phyloP scores from a whole-genome alignment of 257 asterid genomes.

The Buddleja alternifolia region DNA sequence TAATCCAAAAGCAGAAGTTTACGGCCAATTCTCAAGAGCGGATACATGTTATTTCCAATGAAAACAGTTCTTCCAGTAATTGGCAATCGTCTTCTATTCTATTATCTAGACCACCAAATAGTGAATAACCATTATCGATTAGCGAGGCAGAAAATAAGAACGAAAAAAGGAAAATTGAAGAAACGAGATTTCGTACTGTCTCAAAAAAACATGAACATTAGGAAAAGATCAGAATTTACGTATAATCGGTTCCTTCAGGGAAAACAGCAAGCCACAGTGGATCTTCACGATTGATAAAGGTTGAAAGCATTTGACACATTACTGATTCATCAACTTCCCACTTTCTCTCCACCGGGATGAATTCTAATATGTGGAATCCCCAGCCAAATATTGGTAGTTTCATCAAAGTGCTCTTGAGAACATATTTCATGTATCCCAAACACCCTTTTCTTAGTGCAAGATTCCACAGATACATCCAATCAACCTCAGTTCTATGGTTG shows the following conservation, averaged over 20 bases:
- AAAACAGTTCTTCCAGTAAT: slow-evolving; percentile 1
- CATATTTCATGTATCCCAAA: slow-evolving; percentile 75
- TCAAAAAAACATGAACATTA: not conserved
- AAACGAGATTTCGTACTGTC: not conserved
- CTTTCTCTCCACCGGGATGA: slow-evolving; percentile 91
- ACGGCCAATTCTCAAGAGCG: no score
- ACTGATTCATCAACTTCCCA: slow-evolving; percentile 82
- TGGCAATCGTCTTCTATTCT: not conserved
- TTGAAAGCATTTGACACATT: slow-evolving; percentile 66
- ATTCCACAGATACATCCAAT: slow-evolving; percentile 98
- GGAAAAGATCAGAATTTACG: slow-evolving; percentile 51
- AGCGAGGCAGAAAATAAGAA: not conserved
- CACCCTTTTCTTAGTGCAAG: slow-evolving; percentile 82
- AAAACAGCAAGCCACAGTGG: slow-evolving; percentile 95
- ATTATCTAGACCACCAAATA: not conserved
- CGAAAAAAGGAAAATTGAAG: not conserved
- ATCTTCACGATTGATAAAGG: slow-evolving; percentile 50
- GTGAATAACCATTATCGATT: not conserved
- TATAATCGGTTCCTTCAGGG: slow-evolving; percentile 96
- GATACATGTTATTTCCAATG: not conserved
- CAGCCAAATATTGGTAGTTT: slow-evolving; percentile 89
- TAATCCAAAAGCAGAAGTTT: slow-evolving; percentile 4
- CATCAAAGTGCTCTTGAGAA: slow-evolving; percentile 92
- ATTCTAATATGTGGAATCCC: slow-evolving; percentile 86
- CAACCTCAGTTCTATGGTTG: slow-evolving; percentile 95